phyloP scores from a whole-genome alignment of 768 basidiomycete genomes.

The Amanita brunnescens region DNA sequence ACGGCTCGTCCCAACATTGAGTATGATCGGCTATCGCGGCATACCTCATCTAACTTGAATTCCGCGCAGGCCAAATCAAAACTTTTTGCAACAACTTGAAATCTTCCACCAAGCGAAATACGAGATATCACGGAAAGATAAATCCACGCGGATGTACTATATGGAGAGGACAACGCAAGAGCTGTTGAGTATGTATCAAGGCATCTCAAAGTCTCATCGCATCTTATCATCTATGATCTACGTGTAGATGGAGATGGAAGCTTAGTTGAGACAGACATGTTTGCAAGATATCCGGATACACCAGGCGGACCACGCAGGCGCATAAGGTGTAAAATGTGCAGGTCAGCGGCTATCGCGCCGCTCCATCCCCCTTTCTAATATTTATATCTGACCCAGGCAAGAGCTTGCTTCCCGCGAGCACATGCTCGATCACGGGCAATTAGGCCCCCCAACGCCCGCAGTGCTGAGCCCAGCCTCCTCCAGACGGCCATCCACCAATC shows the following conservation, averaged over 20 bases:
- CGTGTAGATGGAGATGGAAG: constrained; percentile 66
- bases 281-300: constrained; percentile 61
- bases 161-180: constrained; percentile 66
- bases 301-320: constrained; percentile 44
- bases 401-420: constrained; percentile 88
- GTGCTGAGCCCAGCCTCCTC: constrained; percentile 39
- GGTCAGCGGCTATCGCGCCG: constrained; percentile 30
- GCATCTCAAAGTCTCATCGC: constrained; percentile 11
- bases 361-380: not conserved
- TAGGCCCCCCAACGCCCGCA: constrained; percentile 59
- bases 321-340: constrained; percentile 90
- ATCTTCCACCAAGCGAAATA: constrained; percentile 69
- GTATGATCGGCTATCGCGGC: constrained; percentile 33
- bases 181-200: constrained; percentile 61
- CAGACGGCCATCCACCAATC: constrained; percentile 22
- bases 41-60: not conserved
- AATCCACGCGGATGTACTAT: constrained; percentile 74
- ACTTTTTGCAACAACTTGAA: constrained; percentile 74
- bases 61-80: constrained; percentile 66
- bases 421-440: constrained; percentile 85
- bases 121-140: constrained; percentile 58
- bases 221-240: constrained; percentile 8
- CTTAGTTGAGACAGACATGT: constrained; percentile 57
- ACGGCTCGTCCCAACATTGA: constrained; percentile 58
- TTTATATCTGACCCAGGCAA: constrained; percentile 34